These are phyloP conservation scores for Astrothelium subdiscretum DNA, from an alignment of 495 filamentous ascomycete genomes.

Conservation along the genomic window DNA sequence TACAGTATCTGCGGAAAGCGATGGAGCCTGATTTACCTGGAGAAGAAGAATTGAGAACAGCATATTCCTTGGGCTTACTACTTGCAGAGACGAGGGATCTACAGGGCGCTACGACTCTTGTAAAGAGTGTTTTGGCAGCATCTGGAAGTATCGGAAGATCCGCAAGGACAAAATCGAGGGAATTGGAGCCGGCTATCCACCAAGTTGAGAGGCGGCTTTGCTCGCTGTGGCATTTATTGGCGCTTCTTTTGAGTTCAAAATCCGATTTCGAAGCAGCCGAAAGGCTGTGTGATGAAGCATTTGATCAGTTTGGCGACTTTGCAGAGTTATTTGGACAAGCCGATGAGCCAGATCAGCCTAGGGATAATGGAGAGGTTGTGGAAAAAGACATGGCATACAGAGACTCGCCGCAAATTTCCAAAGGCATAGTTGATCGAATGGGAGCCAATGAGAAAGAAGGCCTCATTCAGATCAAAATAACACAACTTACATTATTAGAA, in stretches of 20 bases:
- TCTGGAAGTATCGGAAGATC: slow-evolving; percentile 12
- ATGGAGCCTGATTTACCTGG: slow-evolving; percentile 51
- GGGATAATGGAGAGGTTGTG: not conserved
- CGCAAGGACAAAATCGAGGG: not conserved
- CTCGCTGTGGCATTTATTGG: slow-evolving; percentile 75
- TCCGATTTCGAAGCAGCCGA: slow-evolving; percentile 73
- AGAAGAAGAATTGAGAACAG: slow-evolving; percentile 51
- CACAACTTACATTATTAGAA: slow-evolving; percentile 75
- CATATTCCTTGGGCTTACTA: slow-evolving; percentile 68
- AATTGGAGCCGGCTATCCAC: not conserved
- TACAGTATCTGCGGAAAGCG: slow-evolving; percentile 59
- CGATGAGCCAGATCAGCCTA: not conserved
- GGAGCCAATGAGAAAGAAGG: slow-evolving; percentile 65
- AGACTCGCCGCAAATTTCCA: slow-evolving; percentile 10
- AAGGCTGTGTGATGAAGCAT: slow-evolving; percentile 74
- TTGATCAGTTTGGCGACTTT: slow-evolving; percentile 59
- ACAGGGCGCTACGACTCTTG: slow-evolving; percentile 60
- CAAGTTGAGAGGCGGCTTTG: not conserved
- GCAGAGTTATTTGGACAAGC: slow-evolving; percentile 21
- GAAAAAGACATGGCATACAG: slow-evolving; percentile 1
- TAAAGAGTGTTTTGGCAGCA: slow-evolving; percentile 47
- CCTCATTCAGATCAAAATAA: slow-evolving; percentile 87
- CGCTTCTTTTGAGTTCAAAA: slow-evolving; percentile 71
- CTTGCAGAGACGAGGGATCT: slow-evolving; percentile 74
- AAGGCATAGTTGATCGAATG: slow-evolving; percentile 57